Base-by-base conservation (phyloP, 257 asterid genomes). In the Perilla frutescens region DNA sequence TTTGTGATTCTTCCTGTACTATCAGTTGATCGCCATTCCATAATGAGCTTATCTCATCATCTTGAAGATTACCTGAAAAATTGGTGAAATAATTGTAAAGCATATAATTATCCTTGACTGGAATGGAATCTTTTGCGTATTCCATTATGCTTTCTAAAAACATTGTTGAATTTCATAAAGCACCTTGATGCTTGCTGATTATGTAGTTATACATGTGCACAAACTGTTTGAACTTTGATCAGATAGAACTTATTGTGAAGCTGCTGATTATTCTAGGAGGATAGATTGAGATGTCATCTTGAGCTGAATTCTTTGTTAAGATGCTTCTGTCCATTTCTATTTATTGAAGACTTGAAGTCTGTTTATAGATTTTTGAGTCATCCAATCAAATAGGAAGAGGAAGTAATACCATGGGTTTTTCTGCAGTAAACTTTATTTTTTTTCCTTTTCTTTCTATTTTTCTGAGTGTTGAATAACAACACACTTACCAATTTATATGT, bases 401-500 rank as follows among this genome's bases (percentile, higher is more conserved):
- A 73, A 69, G 14, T 59, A 71, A 26, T 20, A 26, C 13, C 36
- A 12, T 34, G 31, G 1, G 70, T 60, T 43, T 61, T 36, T 67
- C 36, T 66, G 62, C 67, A 53, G 43, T 20, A 20, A 20, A 20
- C 26, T 11, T 6, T 37, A 26, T 68, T 55, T 36, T 36, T 59
- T 49, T 20, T 1, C 4, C 8, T 13, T 1, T 31, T 7, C 51
- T 0, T 51, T 36, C 8, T 12, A n/a, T 9, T 4, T n/a, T 60
- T 7, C 37, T 37, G 29, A 29, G 48, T 60, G 66, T 39, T 73
- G 61, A 64, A 68, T 74, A 57, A 8, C 66, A 57, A 69, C 77
- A 68, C 70, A 68, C 76, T 77, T 5, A 67, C 70, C 67, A 62
- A 62, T 63, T 32, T 61, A 67, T 67, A 57, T 75, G 69, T 79